Percentiles rank a stretch among this genome's conserved stretches.
phyloP scores from a whole-genome alignment of 306 rosid genomes.

The Vigna angularis region DNA sequence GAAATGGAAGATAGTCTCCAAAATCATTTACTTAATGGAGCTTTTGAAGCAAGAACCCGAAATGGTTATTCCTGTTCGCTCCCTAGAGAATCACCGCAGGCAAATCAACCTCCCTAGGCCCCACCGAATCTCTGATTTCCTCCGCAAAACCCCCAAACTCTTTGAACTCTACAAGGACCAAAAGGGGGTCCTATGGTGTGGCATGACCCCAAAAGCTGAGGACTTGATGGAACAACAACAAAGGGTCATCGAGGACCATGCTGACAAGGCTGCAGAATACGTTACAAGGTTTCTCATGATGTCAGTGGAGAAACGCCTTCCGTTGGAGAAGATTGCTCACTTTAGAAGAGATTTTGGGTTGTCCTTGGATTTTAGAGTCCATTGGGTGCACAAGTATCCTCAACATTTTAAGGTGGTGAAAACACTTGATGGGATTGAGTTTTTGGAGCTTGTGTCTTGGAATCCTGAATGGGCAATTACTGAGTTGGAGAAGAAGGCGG shows the following conservation, averaged over 20 bases:
- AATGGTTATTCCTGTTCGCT: slow-evolving; percentile 70
- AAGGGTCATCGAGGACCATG: slow-evolving; percentile 49
- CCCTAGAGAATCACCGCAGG: slow-evolving; percentile 57
- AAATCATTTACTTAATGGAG: slow-evolving; percentile 69
- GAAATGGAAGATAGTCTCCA: slow-evolving; percentile 65
- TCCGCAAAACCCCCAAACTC: slow-evolving; percentile 68
- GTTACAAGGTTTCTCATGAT: slow-evolving; percentile 82
- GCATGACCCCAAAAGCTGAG: slow-evolving; percentile 69
- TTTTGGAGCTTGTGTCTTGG: slow-evolving; percentile 83
- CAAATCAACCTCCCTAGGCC: slow-evolving; percentile 86
- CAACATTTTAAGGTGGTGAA: slow-evolving; percentile 60
- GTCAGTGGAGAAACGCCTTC: slow-evolving; percentile 61
- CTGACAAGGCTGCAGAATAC: slow-evolving; percentile 71
- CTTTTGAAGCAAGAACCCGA: slow-evolving; percentile 73
- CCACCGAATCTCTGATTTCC: slow-evolving; percentile 70
- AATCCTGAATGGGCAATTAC: slow-evolving; percentile 84
- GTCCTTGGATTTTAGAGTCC: slow-evolving; percentile 49
- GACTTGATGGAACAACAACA: slow-evolving; percentile 62
- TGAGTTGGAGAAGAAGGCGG: slow-evolving; percentile 77
- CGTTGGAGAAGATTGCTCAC: slow-evolving; percentile 60
- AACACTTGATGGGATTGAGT: slow-evolving; percentile 61
- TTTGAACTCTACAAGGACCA: slow-evolving; percentile 69
- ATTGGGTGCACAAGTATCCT: slow-evolving; percentile 77
- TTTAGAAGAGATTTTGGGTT: slow-evolving; percentile 53
- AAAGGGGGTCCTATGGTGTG: slow-evolving; percentile 70